Evolutionary conservation across 768 basidiomycete genomes (phyloP).

Genomic region (Termitomyces sp.): DNA sequence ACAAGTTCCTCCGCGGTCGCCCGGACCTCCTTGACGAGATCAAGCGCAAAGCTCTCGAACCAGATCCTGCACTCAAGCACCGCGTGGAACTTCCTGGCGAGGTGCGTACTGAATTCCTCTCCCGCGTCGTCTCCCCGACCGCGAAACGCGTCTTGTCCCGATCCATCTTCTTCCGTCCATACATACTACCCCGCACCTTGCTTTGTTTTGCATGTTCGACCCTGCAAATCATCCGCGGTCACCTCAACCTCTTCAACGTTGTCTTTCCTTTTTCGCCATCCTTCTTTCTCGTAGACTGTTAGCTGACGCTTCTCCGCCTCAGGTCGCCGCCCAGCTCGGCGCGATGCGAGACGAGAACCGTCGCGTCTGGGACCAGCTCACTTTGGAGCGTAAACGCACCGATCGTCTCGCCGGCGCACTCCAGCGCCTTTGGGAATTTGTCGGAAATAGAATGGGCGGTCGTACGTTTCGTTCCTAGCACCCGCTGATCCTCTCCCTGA

Average conservation of each 20-base stretch:
- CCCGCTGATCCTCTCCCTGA: background rate
- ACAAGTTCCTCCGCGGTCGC: conserved; percentile 78
- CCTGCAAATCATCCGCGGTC: no score
- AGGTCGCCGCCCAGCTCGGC: conserved; percentile 60
- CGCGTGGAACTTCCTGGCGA: conserved; percentile 82
- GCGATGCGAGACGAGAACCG: conserved; percentile 74
- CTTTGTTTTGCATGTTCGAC: background rate
- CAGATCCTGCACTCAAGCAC: conserved; percentile 67
- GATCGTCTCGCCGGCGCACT: conserved; percentile 60
- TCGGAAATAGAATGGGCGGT: conserved; percentile 51
- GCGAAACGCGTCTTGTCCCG: background rate
- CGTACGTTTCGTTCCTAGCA: conserved; percentile 35
- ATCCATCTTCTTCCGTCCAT: background rate
- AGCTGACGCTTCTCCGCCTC: conserved; percentile 5
- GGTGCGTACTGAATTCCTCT: conserved; percentile 35
- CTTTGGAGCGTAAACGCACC: conserved; percentile 53
- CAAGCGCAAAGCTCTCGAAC: conserved; percentile 81
- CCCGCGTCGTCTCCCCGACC: background rate
- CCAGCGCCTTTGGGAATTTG: conserved; percentile 58
- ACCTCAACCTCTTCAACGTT: conserved; percentile 1
- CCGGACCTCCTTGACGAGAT: conserved; percentile 83
- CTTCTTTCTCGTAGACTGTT: conserved; percentile 1
- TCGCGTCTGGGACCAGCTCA: conserved; percentile 54
- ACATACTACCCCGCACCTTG: conserved; percentile 2
- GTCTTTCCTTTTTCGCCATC: conserved; percentile 5